Conservation (phyloP, 805 yeast species). For the Kazachstania viticola region DNA sequence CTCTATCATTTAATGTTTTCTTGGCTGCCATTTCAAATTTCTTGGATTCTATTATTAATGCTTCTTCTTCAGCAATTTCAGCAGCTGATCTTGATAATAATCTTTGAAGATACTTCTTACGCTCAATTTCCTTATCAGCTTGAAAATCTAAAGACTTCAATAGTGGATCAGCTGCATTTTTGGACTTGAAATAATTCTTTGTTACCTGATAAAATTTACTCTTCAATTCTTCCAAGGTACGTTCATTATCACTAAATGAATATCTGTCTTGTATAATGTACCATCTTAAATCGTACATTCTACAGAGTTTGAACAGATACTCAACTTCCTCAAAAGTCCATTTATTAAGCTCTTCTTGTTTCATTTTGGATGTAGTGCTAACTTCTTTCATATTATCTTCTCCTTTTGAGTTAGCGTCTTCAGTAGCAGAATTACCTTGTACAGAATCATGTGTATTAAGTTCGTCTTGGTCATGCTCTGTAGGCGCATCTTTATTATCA, state of each 20-base stretch:
- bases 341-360: background rate
- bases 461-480: background rate
- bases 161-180: slow-evolving; percentile 36
- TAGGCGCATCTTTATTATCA: background rate
- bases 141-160: slow-evolving; percentile 59
- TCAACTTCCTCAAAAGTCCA: slow-evolving; percentile 76
- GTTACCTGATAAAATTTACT: slow-evolving; percentile 68
- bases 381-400: no score
- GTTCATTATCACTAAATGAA: slow-evolving; percentile 20
- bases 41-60: slow-evolving; percentile 82
- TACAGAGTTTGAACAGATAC: slow-evolving; percentile 64
- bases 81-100: slow-evolving; percentile 81
- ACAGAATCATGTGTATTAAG: background rate
- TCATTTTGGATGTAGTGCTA: slow-evolving; percentile 2
- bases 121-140: slow-evolving; percentile 57
- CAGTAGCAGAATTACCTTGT: slow-evolving; percentile 3
- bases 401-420: no score
- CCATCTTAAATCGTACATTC: slow-evolving; percentile 44
- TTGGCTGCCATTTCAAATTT: slow-evolving; percentile 88
- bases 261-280: slow-evolving; percentile 54
- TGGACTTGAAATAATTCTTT: slow-evolving; percentile 37
- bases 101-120: slow-evolving; percentile 71
- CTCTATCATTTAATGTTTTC: slow-evolving; percentile 74
- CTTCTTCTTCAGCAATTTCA: slow-evolving; percentile 96
- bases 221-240: slow-evolving; percentile 70